A percentile compares a stretch with the other conserved stretches of the same genome.
Evolutionary conservation across 148 eudicot genomes (phyloP).

Genomic region (Salicornia ramosissima): DNA sequence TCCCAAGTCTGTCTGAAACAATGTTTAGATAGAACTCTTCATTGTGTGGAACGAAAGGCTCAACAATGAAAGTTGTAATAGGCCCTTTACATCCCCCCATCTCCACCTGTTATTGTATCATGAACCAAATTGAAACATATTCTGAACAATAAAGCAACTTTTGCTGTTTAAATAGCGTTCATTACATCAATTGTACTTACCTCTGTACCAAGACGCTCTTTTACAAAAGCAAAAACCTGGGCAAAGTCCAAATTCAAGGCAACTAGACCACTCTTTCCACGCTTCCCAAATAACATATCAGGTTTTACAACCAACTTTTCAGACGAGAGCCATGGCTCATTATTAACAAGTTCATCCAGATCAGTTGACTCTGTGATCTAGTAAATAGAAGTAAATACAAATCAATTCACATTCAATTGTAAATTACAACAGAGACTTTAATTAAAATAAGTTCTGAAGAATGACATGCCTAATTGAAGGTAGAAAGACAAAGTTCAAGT

Average conservation of each 20-base stretch:
- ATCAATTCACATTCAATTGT: not conserved
- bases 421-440: not conserved
- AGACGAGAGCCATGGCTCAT: conserved; percentile 74
- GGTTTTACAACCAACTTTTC: conserved; percentile 74
- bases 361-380: conserved; percentile 67
- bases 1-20: conserved; percentile 76
- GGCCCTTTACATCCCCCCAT: conserved; percentile 81
- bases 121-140: not conserved
- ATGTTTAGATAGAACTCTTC: conserved; percentile 68
- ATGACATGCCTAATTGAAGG: too few species aligned
- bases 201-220: conserved; percentile 67
- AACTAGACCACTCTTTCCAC: conserved; percentile 83
- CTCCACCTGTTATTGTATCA: too few species aligned
- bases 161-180: not conserved
- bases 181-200: conserved; percentile 18
- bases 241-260: conserved; percentile 74
- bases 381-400: conserved; percentile 8
- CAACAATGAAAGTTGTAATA: conserved; percentile 73
- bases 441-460: too few species aligned
- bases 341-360: conserved; percentile 47
- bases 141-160: not conserved
- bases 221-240: conserved; percentile 75
- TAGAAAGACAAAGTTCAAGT: too few species aligned
- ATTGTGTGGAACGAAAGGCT: conserved; percentile 75
- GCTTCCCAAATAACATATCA: conserved; percentile 86